Base-by-base conservation (phyloP, 164 flowering plant genomes). In the Houttuynia cordata region DNA sequence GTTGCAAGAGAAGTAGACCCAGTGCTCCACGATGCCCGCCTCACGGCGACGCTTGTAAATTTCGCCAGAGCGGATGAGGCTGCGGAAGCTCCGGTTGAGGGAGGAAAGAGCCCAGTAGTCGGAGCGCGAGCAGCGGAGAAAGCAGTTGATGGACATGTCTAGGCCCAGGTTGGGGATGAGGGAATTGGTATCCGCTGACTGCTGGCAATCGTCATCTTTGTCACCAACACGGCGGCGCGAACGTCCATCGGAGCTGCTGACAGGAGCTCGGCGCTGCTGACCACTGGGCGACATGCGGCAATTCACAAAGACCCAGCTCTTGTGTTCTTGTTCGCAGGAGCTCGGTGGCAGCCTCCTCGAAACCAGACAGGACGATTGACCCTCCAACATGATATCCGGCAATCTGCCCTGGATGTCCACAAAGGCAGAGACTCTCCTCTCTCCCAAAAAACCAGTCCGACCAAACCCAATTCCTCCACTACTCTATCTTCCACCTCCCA, bases 1-100 rank as follows among this genome's bases (percentile, higher is more conserved):
- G 19, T 78, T 75, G 68, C 96, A 89, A 4, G 96, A 86, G 64
- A 89, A 87, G 69, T 92, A 92, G 14, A 92, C 82, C 98, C 98
- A 92, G 61, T 89, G 97, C 61, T 92, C 98, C 19, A 81, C 68
- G 49, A 92, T 74, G 0, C 81, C 84, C 25, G 56, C 68, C 70
- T 53, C 58, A 65, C 93, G 65, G 71, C 98, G 72, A 62, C 79
- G 60, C 64, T 67, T 81, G 60, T 92, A 92, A 8, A 92, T 76
- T 70, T 87, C 91, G 1, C 90, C 97, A 42, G 72, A 72, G 49
- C 74, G 76, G 60, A 89, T 67, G 24, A 92, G 60, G 4, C 74
- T 66, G 0, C 83, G 76, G 62, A 90, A 93, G 58, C 86, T 74
- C 59, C 73, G 62, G 64, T 87, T 87, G 24, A 93, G 51, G 0